Base-by-base conservation (phyloP, 2,329 filamentous ascomycete genomes). In the Lasiodiplodia sp. region DNA sequence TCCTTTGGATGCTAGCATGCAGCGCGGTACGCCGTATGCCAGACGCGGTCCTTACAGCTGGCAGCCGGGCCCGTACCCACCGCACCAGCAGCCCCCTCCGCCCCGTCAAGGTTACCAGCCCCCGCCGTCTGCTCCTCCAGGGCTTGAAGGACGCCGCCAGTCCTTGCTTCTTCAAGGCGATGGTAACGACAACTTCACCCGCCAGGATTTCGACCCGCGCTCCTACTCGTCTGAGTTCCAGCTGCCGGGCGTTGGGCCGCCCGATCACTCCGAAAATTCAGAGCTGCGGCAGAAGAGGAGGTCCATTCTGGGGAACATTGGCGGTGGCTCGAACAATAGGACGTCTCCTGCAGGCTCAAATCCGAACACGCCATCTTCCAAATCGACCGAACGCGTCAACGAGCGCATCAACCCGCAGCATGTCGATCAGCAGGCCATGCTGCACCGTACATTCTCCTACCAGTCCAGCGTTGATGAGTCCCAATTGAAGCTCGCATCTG, bases 161-260 rank as follows among this genome's bases (percentile, higher is more conserved):
- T 47, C 44, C 8, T 21, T 47, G 8, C 55, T 44, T 10, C 44
- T 31, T 25, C 60, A 52, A 21, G 11, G 25, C 8, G 40, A 63
- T 18, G 44, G n/a, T 10, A 47, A 64, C 5, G 60, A 38, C 2
- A 23, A 11, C 47, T 68, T 63, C 56, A 53, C 40, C 5, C 57
- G 57, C 44, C 66, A 55, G 57, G 66, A 62, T 37, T 68, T 68
- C 57, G 66, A 68, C 34, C 80, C 84, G 16, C 80, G 80, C 40
- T 75, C 80, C 1, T 81, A 82, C 21, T 76, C 77, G 14, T 77
- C 75, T n/a, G 81, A 84, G 57, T 80, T 78, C 69, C 77, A 81
- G 10, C 70, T 79, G 16, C 74, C 78, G 10, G 78, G 78, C 3
- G 77, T 79, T 21, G 80, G 75, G 5, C 79, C 80, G 16, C 77